Base-by-base conservation (phyloP, 2,329 filamentous ascomycete species). In the Onygenales sp. region DNA sequence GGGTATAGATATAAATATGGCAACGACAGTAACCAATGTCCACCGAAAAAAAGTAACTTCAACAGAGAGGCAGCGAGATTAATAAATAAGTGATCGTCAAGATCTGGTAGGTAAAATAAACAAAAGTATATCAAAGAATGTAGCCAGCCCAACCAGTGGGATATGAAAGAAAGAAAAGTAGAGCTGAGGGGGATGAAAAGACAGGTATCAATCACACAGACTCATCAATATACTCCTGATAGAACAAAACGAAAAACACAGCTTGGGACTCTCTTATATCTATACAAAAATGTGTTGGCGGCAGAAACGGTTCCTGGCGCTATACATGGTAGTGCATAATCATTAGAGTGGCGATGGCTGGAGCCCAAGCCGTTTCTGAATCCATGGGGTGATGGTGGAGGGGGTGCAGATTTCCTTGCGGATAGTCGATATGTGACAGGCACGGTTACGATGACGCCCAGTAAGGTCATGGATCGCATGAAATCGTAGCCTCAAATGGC, bases 141-240 rank as follows among this genome's bases (percentile, higher is more conserved):
- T 69, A 75, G 69, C 71, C 71, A 73, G 72, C 75, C 75, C 76
- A 77, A 68, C 75, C 76, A 75, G 75, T 77, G 75, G 74, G 75
- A 66, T 64, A 65, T 72, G 66, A 76, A 75, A 67, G 72, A 75
- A 69, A 71, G 71, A 67, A 62, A 57, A 9, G 14, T 33, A 51
- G 5, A 47, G 35, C 33, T 43, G 43, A 47, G 38, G 35, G 36
- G 36, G 45, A 43, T 14, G 44, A 42, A 47, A 46, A 35, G 21
- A 43, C 44, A 50, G 46, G 5, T 49, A 41, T 41, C 35, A 39
- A 49, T 46, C 43, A 46, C 31, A 31, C 21, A 33, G 31, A 21
- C 21, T 50, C 45, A 13, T 44, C 32, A 10, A 42, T 43, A 49
- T 45, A 50, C 38, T 42, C 36, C 32, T 46, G 17, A 41, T 11